Evolutionary conservation across 345 rosid genomes (phyloP), one percentile per base, ranked within the genome.

Genomic region (Camelina laxa): DNA sequence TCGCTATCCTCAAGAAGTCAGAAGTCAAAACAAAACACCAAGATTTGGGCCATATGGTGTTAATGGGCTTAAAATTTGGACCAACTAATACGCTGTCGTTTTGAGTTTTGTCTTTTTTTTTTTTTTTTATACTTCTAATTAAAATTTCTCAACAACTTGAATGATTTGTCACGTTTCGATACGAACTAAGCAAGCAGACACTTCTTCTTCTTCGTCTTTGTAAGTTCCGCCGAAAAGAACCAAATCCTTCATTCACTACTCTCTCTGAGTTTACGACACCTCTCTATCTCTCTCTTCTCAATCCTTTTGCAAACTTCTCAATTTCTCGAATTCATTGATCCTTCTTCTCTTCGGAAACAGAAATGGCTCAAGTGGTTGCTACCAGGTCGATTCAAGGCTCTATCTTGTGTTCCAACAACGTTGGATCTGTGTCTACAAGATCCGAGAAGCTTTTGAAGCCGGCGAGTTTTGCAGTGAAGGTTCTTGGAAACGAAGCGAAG

Each of bases 281-380:
- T n/a, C 65, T 65, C 60, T 39, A 53, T 20, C 30, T 33, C 57
- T n/a, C 65, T 65, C 57, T 39, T 39, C 58, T 21, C 30, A 14
- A 14, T 41, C 62, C 61, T 9, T 21, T 45, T n/a, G 38, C 64
- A 9, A 63, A 17, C 22, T 35, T 27, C 27, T 44, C 13, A 60
- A 60, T 10, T 39, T 47, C 16, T 55, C 31, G 44, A 60, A 24
- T 60, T 60, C 62, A 19, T 73, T 64, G 50, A 17, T 53, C 59
- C 20, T 62, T 68, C 41, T 58, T 68, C 49, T 27, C 65, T 19
- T 3, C 45, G 24, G 7, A 38, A 45, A 33, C 48, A 16, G 15
- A 49, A 82, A 94, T 94, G 98, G 88, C 93, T 75, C 93, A 88
- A 74, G 88, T 88, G 67, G 93, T 85, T 51, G 91, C 92, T 33